These are phyloP conservation scores for Diaporthe caulivora DNA, from an alignment of 2,329 filamentous ascomycete species.

Conservation along the genomic window DNA sequence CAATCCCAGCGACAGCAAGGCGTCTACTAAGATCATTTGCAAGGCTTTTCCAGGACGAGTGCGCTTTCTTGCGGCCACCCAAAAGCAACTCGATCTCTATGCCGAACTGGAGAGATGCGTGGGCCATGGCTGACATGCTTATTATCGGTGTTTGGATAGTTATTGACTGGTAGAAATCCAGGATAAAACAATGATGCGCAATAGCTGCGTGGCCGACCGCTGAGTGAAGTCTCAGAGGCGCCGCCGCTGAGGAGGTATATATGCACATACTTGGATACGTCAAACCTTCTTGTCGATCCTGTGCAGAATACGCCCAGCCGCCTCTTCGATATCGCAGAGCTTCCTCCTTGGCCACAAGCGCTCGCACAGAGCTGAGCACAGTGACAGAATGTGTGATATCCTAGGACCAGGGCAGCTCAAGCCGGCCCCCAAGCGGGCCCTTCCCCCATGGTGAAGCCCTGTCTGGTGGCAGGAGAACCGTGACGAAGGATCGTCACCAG, in stretches of 20 bases:
- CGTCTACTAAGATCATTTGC: constrained; percentile 50
- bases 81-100: constrained; percentile 55
- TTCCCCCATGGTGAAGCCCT: constrained; percentile 1
- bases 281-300: not conserved
- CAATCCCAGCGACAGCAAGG: constrained; percentile 48
- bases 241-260: not conserved
- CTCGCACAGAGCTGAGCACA: not conserved
- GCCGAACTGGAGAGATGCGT: constrained; percentile 48
- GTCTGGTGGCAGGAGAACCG: not conserved
- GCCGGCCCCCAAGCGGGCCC: not conserved
- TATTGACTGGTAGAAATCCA: not conserved
- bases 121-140: not conserved
- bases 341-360: not conserved
- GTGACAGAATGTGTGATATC: not conserved
- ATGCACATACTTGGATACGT: not conserved
- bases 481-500: constrained; percentile 23
- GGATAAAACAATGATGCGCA: not conserved
- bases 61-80: constrained; percentile 47
- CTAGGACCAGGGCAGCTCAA: not conserved
- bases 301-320: not conserved
- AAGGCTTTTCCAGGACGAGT: constrained; percentile 50
- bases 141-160: not conserved
- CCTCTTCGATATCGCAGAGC: not conserved
- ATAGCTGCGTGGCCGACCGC: not conserved
- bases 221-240: not conserved